These are phyloP conservation scores for Nitzschia palea DNA, from an alignment of 108 stramenopile genomes.

Conservation along the genomic window DNA sequence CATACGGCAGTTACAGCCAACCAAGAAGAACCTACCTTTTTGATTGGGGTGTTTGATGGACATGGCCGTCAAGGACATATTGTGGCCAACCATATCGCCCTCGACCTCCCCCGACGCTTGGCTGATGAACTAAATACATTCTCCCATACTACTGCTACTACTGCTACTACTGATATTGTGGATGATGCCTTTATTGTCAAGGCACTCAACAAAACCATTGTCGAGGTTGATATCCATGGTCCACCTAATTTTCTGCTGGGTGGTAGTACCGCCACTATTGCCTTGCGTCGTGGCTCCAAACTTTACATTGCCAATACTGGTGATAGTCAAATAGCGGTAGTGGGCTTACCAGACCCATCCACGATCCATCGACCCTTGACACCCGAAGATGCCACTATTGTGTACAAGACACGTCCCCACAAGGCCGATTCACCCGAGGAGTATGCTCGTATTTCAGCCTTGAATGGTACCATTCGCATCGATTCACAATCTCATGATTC, in stretches of 20 bases:
- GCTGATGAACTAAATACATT: conserved; percentile 31
- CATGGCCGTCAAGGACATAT: conserved; percentile 60
- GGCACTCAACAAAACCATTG: conserved; percentile 45
- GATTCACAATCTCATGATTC: conserved; percentile 41
- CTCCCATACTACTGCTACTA: background rate
- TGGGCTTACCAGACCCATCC: background rate
- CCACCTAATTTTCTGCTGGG: conserved; percentile 41
- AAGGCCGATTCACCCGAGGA: conserved; percentile 71
- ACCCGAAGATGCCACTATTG: background rate
- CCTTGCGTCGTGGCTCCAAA: conserved; percentile 47
- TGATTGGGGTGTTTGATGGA: conserved; percentile 72
- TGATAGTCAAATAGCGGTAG: conserved; percentile 65
- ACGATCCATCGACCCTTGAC: conserved; percentile 4
- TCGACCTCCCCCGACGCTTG: conserved; percentile 46
- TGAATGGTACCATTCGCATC: conserved; percentile 62
- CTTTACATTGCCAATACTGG: conserved; percentile 72
- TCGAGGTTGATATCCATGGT: conserved; percentile 49
- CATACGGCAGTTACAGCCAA: background rate
- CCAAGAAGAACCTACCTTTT: conserved; percentile 32
- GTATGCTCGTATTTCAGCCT: conserved; percentile 50
- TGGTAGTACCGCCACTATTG: conserved; percentile 63
- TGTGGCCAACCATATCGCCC: conserved; percentile 46
- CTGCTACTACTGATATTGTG: background rate
- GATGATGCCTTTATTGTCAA: conserved; percentile 17
- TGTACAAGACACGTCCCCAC: conserved; percentile 37